phyloP scores from a whole-genome alignment of 305 asterid genomes.

The Nicotiana rustica region DNA sequence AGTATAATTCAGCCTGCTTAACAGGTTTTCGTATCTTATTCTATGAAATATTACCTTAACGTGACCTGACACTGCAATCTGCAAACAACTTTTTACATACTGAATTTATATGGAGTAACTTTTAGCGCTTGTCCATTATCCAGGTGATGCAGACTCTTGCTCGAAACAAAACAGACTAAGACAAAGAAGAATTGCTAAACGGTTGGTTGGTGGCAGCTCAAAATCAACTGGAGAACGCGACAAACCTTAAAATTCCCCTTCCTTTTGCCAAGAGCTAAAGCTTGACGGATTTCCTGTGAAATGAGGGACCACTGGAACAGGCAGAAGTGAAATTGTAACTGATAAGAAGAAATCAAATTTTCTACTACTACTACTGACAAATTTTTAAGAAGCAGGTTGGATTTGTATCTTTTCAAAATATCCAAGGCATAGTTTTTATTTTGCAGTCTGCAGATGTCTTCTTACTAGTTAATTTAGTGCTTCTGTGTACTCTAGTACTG shows the following conservation, averaged over 20 bases:
- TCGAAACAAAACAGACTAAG: constrained; percentile 51
- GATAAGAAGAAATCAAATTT: not conserved
- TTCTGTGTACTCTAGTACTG: not conserved
- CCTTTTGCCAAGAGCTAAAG: not conserved
- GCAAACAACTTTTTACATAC: not conserved
- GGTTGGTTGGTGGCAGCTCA: constrained; percentile 41
- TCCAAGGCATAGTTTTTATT: not conserved
- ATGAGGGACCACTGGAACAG: not conserved
- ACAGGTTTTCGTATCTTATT: not conserved
- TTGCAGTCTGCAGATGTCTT: not conserved
- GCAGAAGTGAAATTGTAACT: not conserved
- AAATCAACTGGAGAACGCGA: constrained; percentile 4
- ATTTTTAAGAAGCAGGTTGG: not conserved
- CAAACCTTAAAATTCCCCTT: not conserved
- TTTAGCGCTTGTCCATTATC: constrained; percentile 16
- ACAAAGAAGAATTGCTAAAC: constrained; percentile 64
- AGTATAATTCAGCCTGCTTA: not conserved
- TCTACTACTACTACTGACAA: not conserved
- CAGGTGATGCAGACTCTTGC: constrained; percentile 41
- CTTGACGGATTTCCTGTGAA: not conserved
- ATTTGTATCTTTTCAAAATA: not conserved
- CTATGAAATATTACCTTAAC: not conserved
- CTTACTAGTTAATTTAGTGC: not conserved
- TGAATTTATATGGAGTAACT: not conserved
- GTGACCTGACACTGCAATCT: not conserved